Percentiles rank a stretch among this genome's conserved stretches.
These are phyloP conservation scores for Phytophthora hybrid DNA, from an alignment of 352 stramenopile species.

Conservation along the genomic window DNA sequence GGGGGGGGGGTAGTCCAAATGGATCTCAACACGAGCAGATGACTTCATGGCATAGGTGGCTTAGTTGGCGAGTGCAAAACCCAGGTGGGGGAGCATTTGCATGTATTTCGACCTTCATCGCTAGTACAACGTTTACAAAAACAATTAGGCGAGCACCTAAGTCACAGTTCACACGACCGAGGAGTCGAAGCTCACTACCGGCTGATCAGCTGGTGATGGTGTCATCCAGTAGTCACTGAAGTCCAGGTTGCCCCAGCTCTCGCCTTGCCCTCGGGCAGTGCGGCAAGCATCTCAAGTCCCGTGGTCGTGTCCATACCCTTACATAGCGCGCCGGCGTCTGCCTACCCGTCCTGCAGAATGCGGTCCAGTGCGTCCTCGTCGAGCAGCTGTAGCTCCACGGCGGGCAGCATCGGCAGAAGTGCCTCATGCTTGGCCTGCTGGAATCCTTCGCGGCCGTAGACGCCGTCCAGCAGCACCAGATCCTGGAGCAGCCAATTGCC, in stretches of 20 bases:
- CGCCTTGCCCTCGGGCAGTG: constrained; percentile 37
- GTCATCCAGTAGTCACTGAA: constrained; percentile 40
- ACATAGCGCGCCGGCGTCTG: constrained; percentile 11
- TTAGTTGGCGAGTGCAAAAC: no score
- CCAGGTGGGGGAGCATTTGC: neutral
- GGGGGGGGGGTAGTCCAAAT: no score
- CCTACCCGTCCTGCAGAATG: constrained; percentile 23
- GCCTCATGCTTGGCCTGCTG: constrained; percentile 6
- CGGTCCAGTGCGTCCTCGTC: constrained; percentile 30
- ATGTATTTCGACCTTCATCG: constrained; percentile 32
- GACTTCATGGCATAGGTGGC: no score
- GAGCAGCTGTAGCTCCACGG: constrained; percentile 1
- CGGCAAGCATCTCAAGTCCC: constrained; percentile 22
- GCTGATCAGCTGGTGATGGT: constrained; percentile 23
- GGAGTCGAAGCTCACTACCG: constrained; percentile 29
- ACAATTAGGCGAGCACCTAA: constrained; percentile 47
- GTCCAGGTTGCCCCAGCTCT: constrained; percentile 43
- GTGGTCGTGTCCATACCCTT: constrained; percentile 31
- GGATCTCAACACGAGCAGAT: no score
- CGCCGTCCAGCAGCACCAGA: constrained; percentile 40
- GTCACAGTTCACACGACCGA: constrained; percentile 31
- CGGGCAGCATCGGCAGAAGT: neutral
- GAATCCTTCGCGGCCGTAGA: no score
- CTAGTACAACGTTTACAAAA: constrained; percentile 34
- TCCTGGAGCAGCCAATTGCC: constrained; percentile 41